Conservation (phyloP, 495 filamentous ascomycete genomes). For the Pseudomonodictys pantanalensis region DNA sequence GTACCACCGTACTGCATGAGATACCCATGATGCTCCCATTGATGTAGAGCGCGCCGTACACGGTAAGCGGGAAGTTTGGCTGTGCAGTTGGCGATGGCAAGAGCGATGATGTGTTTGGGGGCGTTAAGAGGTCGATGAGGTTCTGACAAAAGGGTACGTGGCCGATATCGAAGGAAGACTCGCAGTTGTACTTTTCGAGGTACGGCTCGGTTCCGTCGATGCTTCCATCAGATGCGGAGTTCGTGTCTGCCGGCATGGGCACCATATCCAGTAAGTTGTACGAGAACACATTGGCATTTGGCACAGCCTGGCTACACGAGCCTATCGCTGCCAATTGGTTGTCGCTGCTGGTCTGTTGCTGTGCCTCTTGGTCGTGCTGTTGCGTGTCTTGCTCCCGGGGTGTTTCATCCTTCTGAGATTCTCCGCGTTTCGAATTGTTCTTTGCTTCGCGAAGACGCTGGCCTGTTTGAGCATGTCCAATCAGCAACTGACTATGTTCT, state of each 20-base stretch:
- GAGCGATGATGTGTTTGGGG: not conserved
- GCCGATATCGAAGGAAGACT: conserved; percentile 1
- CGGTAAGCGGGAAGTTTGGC: conserved; percentile 2
- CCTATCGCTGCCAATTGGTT: too few relatives aligned
- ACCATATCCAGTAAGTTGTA: not conserved
- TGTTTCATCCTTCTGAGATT: conserved; percentile 11
- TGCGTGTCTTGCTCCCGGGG: not conserved
- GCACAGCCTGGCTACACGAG: not conserved
- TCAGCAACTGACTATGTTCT: conserved; percentile 3
- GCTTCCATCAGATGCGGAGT: too few relatives aligned
- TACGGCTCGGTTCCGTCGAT: too few relatives aligned
- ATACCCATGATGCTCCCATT: conserved; percentile 26
- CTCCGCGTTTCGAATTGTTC: conserved; percentile 17
- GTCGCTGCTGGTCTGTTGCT: not conserved
- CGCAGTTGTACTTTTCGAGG: too few relatives aligned
- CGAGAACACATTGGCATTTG: not conserved
- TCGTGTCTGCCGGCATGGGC: not conserved
- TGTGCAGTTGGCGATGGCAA: not conserved
- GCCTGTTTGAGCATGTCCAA: conserved; percentile 12
- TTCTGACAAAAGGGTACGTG: conserved; percentile 2
- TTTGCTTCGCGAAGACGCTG: conserved; percentile 29
- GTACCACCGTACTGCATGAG: conserved; percentile 13
- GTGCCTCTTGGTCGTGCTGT: not conserved
- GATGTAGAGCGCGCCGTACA: conserved; percentile 18
- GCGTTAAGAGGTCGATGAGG: not conserved